These are phyloP conservation scores for Silybum marianum DNA, from an alignment of 129 eudicot genomes.

Conservation along the genomic window DNA sequence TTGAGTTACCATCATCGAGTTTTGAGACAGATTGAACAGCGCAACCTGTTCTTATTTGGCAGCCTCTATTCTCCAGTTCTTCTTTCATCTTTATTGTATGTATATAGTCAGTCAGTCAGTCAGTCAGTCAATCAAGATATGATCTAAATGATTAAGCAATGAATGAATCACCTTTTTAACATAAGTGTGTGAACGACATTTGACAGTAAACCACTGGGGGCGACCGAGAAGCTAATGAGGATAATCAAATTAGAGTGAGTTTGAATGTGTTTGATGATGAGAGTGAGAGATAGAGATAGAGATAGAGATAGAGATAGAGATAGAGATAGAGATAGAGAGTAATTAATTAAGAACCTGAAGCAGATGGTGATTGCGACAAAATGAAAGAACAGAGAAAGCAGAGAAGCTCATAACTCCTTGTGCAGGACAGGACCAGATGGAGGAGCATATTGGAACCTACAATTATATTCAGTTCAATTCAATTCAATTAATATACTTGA, in stretches of 20 bases:
- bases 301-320: not conserved
- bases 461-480: too few relatives aligned
- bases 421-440: conserved; percentile 95
- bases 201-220: conserved; percentile 98
- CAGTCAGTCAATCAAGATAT: not conserved
- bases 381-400: conserved; percentile 82
- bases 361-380: conserved; percentile 88
- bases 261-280: not conserved
- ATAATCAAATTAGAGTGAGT: not conserved
- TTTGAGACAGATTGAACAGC: conserved; percentile 51
- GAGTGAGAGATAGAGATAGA: too few relatives aligned
- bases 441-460: conserved; percentile 87
- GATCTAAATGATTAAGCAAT: not conserved
- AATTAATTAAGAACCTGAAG: conserved; percentile 59
- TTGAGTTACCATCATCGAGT: conserved; percentile 50
- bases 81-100: conserved; percentile 51
- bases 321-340: not conserved
- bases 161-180: conserved; percentile 57
- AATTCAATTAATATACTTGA: too few relatives aligned
- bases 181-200: conserved; percentile 76
- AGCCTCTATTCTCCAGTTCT: conserved; percentile 56
- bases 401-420: conserved; percentile 86
- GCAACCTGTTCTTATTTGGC: conserved; percentile 63
- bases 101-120: not conserved
- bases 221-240: conserved; percentile 75